Base-by-base conservation (phyloP, 2,329 filamentous ascomycete species). In the Botrytis tulipae region DNA sequence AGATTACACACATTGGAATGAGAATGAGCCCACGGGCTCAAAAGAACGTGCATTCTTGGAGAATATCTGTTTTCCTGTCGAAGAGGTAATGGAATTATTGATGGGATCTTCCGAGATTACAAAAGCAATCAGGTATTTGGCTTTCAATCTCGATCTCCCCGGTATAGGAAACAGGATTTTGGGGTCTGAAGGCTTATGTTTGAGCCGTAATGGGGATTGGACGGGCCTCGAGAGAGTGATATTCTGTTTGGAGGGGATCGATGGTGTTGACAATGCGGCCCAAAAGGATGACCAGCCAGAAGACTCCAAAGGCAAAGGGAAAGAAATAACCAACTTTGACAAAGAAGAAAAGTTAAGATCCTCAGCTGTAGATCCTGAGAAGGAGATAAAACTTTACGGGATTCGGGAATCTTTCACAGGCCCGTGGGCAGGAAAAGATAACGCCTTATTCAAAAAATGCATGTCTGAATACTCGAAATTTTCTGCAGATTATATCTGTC, bases 171-270 rank as follows among this genome's bases (percentile, higher is more conserved):
- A 60, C 9, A 9, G 32, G 9, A 14, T 37, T 2, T 22, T 60
- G 9, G 57, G 32, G 9, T 0, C 0, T 37, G 0, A 6, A 4
- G 57, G 32, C 1, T 12, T 60, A 25, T 0, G 0, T 4, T 10
- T 37, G 9, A 5, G 32, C 4, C 16, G 10, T 25, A 2, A 2
- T 35, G 10, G 20, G 3, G 5, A 25, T 4, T 60, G 32, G 10
- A 14, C 16, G 6, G 0, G 54, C 4, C 8, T 59, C 3, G 16
- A 59, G 29, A 59, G 54, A 16, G 3, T 59, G 6, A 32, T 59
- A 4, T 35, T 59, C 20, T 59, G 54, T 59, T 32, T 59, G 29
- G 54, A 18, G 29, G 29, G 29, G 3, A 7, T 10, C 5, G 16
- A 20, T 59, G 18, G 18, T 32, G 29, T 57, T 20, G 2, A 18